These are phyloP conservation scores for Trichocladium antarcticum DNA, from an alignment of 495 filamentous ascomycete species.

Conservation along the genomic window DNA sequence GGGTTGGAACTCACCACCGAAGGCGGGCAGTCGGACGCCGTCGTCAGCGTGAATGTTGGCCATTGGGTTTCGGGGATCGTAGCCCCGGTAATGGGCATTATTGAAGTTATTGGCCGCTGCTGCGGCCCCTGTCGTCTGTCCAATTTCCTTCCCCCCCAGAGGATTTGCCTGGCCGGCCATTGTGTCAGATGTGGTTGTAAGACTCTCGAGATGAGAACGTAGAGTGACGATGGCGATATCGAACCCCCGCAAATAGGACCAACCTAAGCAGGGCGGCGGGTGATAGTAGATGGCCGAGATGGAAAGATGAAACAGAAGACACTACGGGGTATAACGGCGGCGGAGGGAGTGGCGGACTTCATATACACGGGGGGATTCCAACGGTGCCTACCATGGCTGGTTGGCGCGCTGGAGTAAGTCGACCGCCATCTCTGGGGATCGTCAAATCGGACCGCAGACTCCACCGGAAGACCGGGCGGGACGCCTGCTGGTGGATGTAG, in stretches of 20 bases:
- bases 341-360: constrained; percentile 4
- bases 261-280: background rate
- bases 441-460: constrained; percentile 1
- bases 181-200: background rate
- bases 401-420: background rate
- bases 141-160: constrained; percentile 25
- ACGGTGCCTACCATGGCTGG: background rate
- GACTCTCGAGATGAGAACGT: no score
- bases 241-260: background rate
- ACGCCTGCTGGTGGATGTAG: background rate
- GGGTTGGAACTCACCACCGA: constrained; percentile 93
- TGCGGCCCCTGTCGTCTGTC: constrained; percentile 17
- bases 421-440: background rate
- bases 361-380: constrained; percentile 3
- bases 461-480: background rate
- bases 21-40: constrained; percentile 57
- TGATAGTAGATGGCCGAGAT: background rate
- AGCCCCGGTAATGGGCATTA: constrained; percentile 24
- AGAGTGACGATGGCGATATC: background rate
- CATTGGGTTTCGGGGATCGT: constrained; percentile 58
- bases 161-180: constrained; percentile 10
- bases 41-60: constrained; percentile 55
- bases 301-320: background rate
- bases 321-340: no score
- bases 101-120: constrained; percentile 20